phyloP scores from a whole-genome alignment of 257 asterid species.

The Thymus quinquecostatus region DNA sequence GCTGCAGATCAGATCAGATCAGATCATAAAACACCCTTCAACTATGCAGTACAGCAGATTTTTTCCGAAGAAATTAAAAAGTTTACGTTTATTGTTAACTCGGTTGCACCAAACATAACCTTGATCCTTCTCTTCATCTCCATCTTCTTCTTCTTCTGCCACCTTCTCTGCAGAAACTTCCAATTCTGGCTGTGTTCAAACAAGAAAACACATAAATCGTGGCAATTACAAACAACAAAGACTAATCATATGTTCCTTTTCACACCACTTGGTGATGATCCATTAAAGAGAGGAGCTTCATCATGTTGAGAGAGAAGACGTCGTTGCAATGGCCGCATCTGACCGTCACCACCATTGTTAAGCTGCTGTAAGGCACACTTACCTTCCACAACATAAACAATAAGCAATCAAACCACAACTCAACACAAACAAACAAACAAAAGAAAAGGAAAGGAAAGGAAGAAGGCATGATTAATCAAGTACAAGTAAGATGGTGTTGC shows the following conservation, averaged over 20 bases:
- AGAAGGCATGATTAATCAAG: background rate
- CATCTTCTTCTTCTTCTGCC: constrained; percentile 38
- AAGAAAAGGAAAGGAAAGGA: too few relatives aligned
- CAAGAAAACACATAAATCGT: background rate
- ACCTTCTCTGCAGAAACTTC: constrained; percentile 23
- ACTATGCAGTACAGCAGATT: background rate
- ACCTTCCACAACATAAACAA: constrained; percentile 51
- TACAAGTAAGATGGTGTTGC: constrained; percentile 81
- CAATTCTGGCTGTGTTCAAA: constrained; percentile 35
- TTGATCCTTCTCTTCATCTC: constrained; percentile 48
- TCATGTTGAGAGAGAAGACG: constrained; percentile 67
- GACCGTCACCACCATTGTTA: constrained; percentile 60
- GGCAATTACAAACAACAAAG: background rate
- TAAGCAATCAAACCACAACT: background rate
- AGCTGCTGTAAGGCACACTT: constrained; percentile 67
- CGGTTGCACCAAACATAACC: constrained; percentile 37
- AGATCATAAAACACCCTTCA: background rate
- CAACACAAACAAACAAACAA: background rate
- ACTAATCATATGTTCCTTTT: background rate
- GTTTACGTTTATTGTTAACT: constrained; percentile 60
- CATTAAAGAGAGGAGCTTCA: constrained; percentile 45
- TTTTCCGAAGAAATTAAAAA: background rate
- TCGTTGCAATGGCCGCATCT: constrained; percentile 77
- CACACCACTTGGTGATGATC: constrained; percentile 41
- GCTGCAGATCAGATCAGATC: constrained; percentile 42